A percentile compares a stretch with the other conserved stretches of the same genome.
Evolutionary conservation across 257 asterid species (phyloP).

Genomic region (Fraxinus pennsylvanica): DNA sequence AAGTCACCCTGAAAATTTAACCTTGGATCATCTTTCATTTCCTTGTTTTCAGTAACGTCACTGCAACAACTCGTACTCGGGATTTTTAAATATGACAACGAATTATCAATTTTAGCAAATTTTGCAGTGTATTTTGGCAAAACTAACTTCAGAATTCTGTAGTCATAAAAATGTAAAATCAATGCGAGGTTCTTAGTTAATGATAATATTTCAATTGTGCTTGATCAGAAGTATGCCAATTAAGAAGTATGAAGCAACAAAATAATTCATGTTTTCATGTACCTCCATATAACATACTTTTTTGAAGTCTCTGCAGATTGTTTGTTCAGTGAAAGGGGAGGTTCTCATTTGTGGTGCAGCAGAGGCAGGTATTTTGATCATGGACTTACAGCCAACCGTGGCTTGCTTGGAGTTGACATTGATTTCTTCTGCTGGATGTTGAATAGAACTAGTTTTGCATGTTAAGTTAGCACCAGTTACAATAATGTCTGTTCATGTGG

Average conservation of each 20-base stretch:
- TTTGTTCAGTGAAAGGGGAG: slow-evolving; percentile 34
- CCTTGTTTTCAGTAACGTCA: slow-evolving; percentile 34
- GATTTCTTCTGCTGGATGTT: slow-evolving; percentile 30
- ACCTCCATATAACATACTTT: slow-evolving; percentile 38
- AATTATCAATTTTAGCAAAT: slow-evolving; percentile 35
- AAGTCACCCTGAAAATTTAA: slow-evolving; percentile 29
- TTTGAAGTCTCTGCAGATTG: slow-evolving; percentile 32
- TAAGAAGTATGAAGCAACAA: slow-evolving; percentile 19
- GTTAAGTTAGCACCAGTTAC: slow-evolving; percentile 30
- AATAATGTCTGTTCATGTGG: slow-evolving; percentile 33
- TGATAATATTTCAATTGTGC: slow-evolving; percentile 14
- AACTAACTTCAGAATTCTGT: slow-evolving; percentile 34
- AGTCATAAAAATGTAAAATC: slow-evolving; percentile 26
- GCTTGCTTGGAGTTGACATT: slow-evolving; percentile 32
- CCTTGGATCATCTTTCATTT: slow-evolving; percentile 37
- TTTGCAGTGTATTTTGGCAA: slow-evolving; percentile 28
- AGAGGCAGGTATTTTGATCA: slow-evolving; percentile 21
- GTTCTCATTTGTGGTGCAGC: slow-evolving; percentile 30
- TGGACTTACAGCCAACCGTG: slow-evolving; percentile 23
- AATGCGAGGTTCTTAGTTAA: slow-evolving; percentile 20
- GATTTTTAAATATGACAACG: slow-evolving; percentile 36
- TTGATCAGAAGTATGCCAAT: slow-evolving; percentile 21
- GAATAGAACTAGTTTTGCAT: slow-evolving; percentile 25
- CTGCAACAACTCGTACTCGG: slow-evolving; percentile 28
- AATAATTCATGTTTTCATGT: slow-evolving; percentile 12